Base-by-base conservation (phyloP, 371 early-diverging fungal species). In the Mucor circinelloides region DNA sequence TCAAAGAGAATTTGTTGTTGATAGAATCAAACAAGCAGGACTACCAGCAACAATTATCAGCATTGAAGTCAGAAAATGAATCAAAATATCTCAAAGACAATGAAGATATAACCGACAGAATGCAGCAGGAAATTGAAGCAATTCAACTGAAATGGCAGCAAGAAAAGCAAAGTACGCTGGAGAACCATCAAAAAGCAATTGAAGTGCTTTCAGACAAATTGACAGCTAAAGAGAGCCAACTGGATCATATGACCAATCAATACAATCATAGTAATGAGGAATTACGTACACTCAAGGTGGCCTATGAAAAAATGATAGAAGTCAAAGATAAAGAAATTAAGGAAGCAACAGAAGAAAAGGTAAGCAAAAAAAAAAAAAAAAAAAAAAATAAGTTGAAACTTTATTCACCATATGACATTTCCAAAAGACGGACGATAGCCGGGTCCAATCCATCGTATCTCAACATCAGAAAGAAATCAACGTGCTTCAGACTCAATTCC, bases 391-490 rank as follows among this genome's bases (percentile, higher is more conserved):
- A 9, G 12, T 25, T 50, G 50, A 23, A 50, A 50, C 50, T 50
- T 25, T 50, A 50, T 50, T 50, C 50, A 50, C 50, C 0, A 12
- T 13, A 36, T 19, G 12, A 50, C 7, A 59, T 57, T 38, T 17
- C 46, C 23, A 30, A 60, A 62, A 57, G 68, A n/a, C 48, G 10
- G 64, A 57, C n/a, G 69, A 75, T 34, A 60, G 58, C 42, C 66
- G 70, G 19, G 61, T 83, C 15, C 78, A 78, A 23, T 44, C 79
- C 0, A 66, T 80, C 31, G 83, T 78, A 21, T 12, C 66, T 54
- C 78, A 81, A 42, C 84, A 84, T 60, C 75, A 81, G 40, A 77
- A 81, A 50, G 81, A 81, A 44, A 68, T 84, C 55, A 74, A 76
- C 31, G 73, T 77, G 1, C 71, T 81, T 46, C 81, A 84, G 28